Percentiles rank a stretch among this genome's conserved stretches.
Conservation (phyloP, 164 flowering plant genomes). For the Platanus orientalis region DNA sequence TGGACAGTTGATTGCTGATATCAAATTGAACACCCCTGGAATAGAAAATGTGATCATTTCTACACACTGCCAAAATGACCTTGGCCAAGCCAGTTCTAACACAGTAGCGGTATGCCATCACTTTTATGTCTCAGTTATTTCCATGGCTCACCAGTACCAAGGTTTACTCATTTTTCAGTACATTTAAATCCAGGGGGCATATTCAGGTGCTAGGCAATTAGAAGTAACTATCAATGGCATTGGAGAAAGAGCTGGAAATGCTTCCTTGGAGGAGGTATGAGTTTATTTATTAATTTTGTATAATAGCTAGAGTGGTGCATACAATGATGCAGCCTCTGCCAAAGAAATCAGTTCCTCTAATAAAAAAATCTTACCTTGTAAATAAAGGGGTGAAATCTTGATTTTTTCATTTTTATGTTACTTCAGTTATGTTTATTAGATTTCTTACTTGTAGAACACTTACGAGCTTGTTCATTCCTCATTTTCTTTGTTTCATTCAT, state of each 20-base stretch:
- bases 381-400: too few relatives aligned
- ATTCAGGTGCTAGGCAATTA: constrained; percentile 88
- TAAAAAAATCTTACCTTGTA: too few relatives aligned
- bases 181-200: constrained; percentile 62
- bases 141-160: not conserved
- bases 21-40: constrained; percentile 85
- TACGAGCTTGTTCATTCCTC: too few relatives aligned
- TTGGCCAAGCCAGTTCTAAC: constrained; percentile 95
- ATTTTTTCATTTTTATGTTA: too few relatives aligned
- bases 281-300: constrained; percentile 6
- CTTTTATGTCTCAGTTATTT: constrained; percentile 1
- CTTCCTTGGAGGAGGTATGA: constrained; percentile 89
- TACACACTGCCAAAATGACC: constrained; percentile 98
- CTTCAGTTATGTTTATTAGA: too few relatives aligned
- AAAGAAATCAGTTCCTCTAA: too few relatives aligned
- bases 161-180: constrained; percentile 18
- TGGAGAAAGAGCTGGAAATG: constrained; percentile 99
- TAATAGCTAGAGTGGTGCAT: too few relatives aligned
- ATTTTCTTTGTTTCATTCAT: too few relatives aligned
- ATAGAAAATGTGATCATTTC: constrained; percentile 90
- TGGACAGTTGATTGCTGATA: constrained; percentile 80
- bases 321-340: too few relatives aligned
- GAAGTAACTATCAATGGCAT: constrained; percentile 97
- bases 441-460: too few relatives aligned
- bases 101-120: constrained; percentile 59